phyloP scores from a whole-genome alignment of 306 rosid genomes.

The Myrica gale region DNA sequence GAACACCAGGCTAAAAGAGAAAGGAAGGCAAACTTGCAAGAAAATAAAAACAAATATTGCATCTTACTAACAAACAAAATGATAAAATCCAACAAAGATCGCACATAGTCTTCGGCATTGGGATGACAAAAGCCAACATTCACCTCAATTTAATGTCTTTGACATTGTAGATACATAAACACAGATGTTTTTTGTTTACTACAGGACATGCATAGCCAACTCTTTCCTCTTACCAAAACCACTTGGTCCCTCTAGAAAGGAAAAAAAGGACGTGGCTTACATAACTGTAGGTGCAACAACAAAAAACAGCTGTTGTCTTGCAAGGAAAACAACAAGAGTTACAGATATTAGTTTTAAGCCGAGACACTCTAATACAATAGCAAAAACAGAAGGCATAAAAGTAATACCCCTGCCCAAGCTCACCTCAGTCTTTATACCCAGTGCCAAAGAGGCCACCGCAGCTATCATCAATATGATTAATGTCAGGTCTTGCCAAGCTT shows the following conservation, averaged over 20 bases:
- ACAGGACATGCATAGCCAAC: background rate
- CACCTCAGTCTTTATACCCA: constrained; percentile 98
- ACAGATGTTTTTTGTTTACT: background rate
- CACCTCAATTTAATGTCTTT: background rate
- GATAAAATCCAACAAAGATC: background rate
- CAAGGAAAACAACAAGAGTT: background rate
- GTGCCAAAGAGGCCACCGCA: constrained; percentile 86
- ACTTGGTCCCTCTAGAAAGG: background rate
- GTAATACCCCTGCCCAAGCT: constrained; percentile 17
- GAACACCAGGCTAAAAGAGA: background rate
- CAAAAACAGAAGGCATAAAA: background rate
- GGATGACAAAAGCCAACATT: background rate
- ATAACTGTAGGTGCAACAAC: background rate
- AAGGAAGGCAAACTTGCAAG: background rate
- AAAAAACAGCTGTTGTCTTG: background rate
- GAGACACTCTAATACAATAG: background rate
- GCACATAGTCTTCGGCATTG: background rate
- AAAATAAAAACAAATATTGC: background rate
- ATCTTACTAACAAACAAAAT: background rate
- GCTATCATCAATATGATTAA: constrained; percentile 91
- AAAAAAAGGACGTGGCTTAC: background rate
- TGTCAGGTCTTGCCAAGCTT: constrained; percentile 99
- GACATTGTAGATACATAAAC: background rate
- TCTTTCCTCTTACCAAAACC: background rate
- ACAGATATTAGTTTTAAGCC: background rate